Conservation (phyloP, 2,329 filamentous ascomycete species). For the Tympanopsis confertula region DNA sequence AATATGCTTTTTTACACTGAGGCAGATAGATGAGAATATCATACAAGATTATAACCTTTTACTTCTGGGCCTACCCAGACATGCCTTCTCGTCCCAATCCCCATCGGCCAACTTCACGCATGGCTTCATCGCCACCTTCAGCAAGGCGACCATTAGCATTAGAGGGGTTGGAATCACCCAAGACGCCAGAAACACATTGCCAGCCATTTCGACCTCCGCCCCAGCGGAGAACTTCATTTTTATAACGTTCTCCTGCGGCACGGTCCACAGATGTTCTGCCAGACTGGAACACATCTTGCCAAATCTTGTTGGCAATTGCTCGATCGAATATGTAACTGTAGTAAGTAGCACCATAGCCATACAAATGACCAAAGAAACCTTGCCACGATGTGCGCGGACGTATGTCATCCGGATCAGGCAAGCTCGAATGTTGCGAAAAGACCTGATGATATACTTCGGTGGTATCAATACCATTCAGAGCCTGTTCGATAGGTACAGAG, state of each 20-base stretch:
- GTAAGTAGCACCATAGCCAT: slow-evolving; percentile 90
- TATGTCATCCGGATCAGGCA: slow-evolving; percentile 43
- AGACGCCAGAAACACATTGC: slow-evolving; percentile 70
- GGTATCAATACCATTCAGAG: slow-evolving; percentile 46
- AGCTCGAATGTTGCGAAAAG: slow-evolving; percentile 54
- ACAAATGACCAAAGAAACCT: slow-evolving; percentile 91
- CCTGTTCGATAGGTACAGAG: slow-evolving; percentile 30
- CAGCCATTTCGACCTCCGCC: slow-evolving; percentile 83
- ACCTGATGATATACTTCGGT: slow-evolving; percentile 65
- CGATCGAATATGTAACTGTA: slow-evolving; percentile 96
- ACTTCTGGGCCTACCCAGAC: slow-evolving; percentile 84
- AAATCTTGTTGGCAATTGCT: slow-evolving; percentile 84
- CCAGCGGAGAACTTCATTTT: slow-evolving; percentile 77
- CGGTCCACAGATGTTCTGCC: slow-evolving; percentile 60
- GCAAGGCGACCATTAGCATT: not conserved
- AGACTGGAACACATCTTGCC: slow-evolving; percentile 71
- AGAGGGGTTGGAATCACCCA: slow-evolving; percentile 34
- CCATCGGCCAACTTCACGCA: slow-evolving; percentile 55
- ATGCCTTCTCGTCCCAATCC: slow-evolving; percentile 75
- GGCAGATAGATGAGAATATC: too few species aligned
- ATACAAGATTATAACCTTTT: too few species aligned
- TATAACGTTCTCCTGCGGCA: slow-evolving; percentile 68
- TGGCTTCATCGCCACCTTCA: not conserved
- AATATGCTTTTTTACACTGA: too few species aligned
- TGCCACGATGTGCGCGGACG: slow-evolving; percentile 75